Base-by-base conservation (phyloP, 352 stramenopile genomes). In the Phytophthora pseudosyringae region DNA sequence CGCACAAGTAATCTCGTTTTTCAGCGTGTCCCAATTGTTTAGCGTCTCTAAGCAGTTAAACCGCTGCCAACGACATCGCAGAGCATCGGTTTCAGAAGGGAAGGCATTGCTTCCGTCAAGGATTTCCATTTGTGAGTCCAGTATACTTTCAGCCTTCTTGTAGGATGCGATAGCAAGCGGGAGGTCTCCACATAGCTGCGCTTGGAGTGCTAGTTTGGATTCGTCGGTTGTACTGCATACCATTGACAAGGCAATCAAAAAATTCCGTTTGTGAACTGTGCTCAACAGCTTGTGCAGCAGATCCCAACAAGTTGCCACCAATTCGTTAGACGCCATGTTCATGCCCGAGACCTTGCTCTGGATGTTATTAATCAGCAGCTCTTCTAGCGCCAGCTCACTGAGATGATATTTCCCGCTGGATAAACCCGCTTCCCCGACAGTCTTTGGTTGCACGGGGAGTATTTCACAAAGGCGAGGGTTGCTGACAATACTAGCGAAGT, bases 261-360 rank as follows among this genome's bases (percentile, higher is more conserved):
- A 80, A 31, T 91, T 87, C 12, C 69, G 79, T 48, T 91, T 90
- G 43, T 93, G 73, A 9, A 84, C 73, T 13, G 78, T 80, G 26
- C 80, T 70, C 38, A 95, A 45, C 29, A 95, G 51, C 44, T 93
- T 92, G 62, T 93, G 80, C 5, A 95, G 69, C 32, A 93, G 70
- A 67, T 93, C 86, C 78, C 84, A 87, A 26, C 69, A 78, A 39
- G 80, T 71, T 13, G 70, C 50, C 16, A 73, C 21, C 4, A 38
- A 56, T 40, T 81, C 69, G 31, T 67, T 28, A 45, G 59, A 54
- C 7, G 48, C 13, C 29, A 56, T 1, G 52, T 59, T 35, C 13
- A 29, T 2, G 26, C 64, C 44, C 15, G 26, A 26, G 11, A 29
- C 48, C 4, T 62, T 59, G 3, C 9, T 26, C 13, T 71, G 50